Base-by-base conservation (phyloP, 768 basidiomycete genomes). In the Ramaria sp. region DNA sequence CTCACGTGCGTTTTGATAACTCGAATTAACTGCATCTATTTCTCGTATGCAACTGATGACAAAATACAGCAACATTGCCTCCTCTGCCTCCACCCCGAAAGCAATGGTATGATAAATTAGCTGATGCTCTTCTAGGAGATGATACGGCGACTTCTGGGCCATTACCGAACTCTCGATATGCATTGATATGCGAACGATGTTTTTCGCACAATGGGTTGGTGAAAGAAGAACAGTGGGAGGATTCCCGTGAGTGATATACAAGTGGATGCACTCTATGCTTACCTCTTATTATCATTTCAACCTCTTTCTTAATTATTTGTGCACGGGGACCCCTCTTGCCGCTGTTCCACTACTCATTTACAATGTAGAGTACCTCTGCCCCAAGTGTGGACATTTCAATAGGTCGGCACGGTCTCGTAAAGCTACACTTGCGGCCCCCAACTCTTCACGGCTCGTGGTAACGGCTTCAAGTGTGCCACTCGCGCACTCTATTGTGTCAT, bases 141-240 rank as follows among this genome's bases (percentile, higher is more conserved):
- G 86, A 87, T 47, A 84, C 86, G 22, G 70, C 69, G 27, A 70
- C 77, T 4, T 61, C 64, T 10, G 67, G 65, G 25, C 65, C 67
- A 45, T 63, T 72, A 61, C 57, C 77, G 62, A 15, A 22, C 34
- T 56, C 78, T 63, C 32, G 77, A 54, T 95, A 89, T 61, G 92
- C 92, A 1, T 76, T 94, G 48, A 93, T 95, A 45, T 95, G 92
- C 67, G 81, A 83, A 60, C 82, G 80, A 58, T 95, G 92, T 63
- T 94, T 87, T 62, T 69, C 79, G 20, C 92, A 94, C 64, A 95
- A 95, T 57, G 92, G 92, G 3, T 73, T 96, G 2, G 87, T 90
- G 9, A 83, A 84, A 62, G 89, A 90, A 64, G 79, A 73, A 43
- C 74, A 83, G 65, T 93, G 85, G 79, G 83, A 85, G 57, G 82